Conservation (phyloP, 1,139 yeast genomes). For the Kurtzmaniella natalensis region DNA sequence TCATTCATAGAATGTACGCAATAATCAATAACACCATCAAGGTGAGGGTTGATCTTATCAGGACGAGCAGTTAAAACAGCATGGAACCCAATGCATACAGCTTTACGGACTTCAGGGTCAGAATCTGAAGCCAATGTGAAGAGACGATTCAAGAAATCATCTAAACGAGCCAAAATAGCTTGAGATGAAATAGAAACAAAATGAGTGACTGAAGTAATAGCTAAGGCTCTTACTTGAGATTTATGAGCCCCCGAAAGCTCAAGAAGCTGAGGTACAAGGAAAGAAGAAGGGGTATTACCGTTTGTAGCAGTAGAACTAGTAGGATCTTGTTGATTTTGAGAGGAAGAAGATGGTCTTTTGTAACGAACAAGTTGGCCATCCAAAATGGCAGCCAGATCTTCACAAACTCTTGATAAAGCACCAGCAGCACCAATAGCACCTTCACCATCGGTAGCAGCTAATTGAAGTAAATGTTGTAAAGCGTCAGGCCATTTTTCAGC, state of each 20-base stretch:
- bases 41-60: slow-evolving; percentile 73
- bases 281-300: background rate
- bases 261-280: slow-evolving; percentile 3
- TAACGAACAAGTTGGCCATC: slow-evolving; percentile 44
- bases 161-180: slow-evolving; percentile 60
- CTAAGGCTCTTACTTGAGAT: slow-evolving; percentile 50
- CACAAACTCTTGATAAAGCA: slow-evolving; percentile 84
- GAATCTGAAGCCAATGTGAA: slow-evolving; percentile 63
- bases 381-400: slow-evolving; percentile 61
- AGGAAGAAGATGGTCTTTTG: too few relatives aligned
- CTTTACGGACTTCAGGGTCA: slow-evolving; percentile 59
- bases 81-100: slow-evolving; percentile 78
- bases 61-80: slow-evolving; percentile 72
- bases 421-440: slow-evolving; percentile 56
- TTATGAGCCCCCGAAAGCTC: slow-evolving; percentile 3
- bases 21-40: slow-evolving; percentile 81
- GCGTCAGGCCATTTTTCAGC: slow-evolving; percentile 71
- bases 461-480: slow-evolving; percentile 59
- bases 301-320: background rate
- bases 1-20: slow-evolving; percentile 76
- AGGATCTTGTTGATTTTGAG: background rate
- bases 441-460: slow-evolving; percentile 48
- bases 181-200: slow-evolving; percentile 68
- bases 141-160: slow-evolving; percentile 57
- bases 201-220: slow-evolving; percentile 73